phyloP scores from a whole-genome alignment of 495 filamentous ascomycete species.

The Letharia columbiana region DNA sequence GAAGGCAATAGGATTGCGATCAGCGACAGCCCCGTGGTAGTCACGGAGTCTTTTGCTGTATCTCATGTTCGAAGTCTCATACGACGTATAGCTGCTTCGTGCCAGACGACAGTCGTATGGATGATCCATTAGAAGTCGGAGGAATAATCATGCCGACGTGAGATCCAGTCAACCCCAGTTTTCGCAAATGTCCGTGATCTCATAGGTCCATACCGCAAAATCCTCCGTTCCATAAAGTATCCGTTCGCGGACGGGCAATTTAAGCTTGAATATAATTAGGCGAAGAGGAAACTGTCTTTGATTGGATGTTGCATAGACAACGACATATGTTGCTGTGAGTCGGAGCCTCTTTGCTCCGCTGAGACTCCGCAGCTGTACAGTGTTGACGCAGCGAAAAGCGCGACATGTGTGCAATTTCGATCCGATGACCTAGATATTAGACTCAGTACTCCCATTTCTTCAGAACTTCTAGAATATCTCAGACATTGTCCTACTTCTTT shows the following conservation, averaged over 20 bases:
- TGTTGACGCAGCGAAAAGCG: no score
- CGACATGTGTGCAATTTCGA: no score
- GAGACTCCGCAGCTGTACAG: neutral
- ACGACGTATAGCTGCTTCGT: neutral
- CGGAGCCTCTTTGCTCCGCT: neutral
- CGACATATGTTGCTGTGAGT: neutral
- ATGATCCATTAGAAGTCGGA: neutral
- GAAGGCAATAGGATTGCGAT: neutral
- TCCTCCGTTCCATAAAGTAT: constrained; percentile 4
- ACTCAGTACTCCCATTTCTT: neutral
- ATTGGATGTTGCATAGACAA: neutral
- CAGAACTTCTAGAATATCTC: neutral
- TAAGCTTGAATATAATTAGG: neutral
- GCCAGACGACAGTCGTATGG: neutral
- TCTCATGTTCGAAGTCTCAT: neutral
- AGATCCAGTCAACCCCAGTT: neutral
- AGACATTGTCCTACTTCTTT: neutral
- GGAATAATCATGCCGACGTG: neutral
- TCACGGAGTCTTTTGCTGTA: neutral
- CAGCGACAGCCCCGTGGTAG: neutral
- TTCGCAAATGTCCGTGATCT: neutral
- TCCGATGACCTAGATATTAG: constrained; percentile 4
- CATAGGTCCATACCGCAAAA: constrained; percentile 1
- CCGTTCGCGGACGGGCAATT: constrained; percentile 6
- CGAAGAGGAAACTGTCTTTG: neutral